Base-by-base conservation (phyloP, 2,329 filamentous ascomycete genomes). In the Cadophora gregata region DNA sequence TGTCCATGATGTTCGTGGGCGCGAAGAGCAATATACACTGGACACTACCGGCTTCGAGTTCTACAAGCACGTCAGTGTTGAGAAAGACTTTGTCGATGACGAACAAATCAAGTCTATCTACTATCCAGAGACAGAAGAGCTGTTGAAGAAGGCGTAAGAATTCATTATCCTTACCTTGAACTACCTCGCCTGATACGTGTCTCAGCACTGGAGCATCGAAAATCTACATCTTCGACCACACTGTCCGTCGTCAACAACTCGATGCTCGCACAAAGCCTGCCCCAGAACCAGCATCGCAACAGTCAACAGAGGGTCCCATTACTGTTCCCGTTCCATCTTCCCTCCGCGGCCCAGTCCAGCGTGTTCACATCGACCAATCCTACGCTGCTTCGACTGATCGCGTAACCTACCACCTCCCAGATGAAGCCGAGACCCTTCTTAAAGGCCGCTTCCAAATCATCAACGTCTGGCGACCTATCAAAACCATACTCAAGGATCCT, bases 281-380 rank as follows among this genome's bases (percentile, higher is more conserved):
- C 59, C 24, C 69, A 78, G 78, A 69, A 72, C 19, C 55, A 45
- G 19, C 14, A 7, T 21, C 12, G 4, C 60, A 12, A 10, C 47
- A 21, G 21, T 16, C 14, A 33, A 63, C 47, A 45, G 25, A 38
- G 25, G 9, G 2, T 16, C 31, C 31, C 10, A 33, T 33, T 10
- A 33, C 31, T 10, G 2, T 14, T 47, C 27, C 19, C 21, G 19
- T 19, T 36, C 36, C 33, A 29, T 21, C 64, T 45, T 60, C 69
- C 0, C 75, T 79, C 33, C 80, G 81, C 14, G 81, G 80, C 0
- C 83, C 81, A 0, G 83, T 85, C 2, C 79, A 82, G 64, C 80
- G 82, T 9, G 84, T 86, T 1, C 86, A 88, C 74, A 86, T 88
- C 69, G 86, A 88, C 74, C 85, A 88, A 73, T 83, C 84, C 3